Base-by-base conservation (phyloP, 768 basidiomycete species). In the Cyathus striatus region DNA sequence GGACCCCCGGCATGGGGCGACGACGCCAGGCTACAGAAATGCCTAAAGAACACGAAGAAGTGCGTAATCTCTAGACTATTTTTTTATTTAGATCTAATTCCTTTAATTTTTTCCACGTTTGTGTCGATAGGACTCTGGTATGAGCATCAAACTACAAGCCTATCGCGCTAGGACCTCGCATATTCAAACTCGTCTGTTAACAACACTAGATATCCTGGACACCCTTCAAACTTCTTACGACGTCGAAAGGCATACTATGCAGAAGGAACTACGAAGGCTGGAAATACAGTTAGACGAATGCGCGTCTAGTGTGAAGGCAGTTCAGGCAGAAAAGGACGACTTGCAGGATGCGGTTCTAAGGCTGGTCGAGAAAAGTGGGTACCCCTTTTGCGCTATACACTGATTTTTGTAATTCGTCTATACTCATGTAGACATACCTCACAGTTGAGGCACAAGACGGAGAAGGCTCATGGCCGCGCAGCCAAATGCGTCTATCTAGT, bases 291-390 rank as follows among this genome's bases (percentile, higher is more conserved):
- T 76, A n/a, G 52, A 64, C 26, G 51, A 62, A 6, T 68, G 67
- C 49, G 50, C 52, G 6, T 55, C 51, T 3, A 39, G 59, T 5
- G 60, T 69, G 3, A 60, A 55, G 24, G 48, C 47, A 2, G 55
- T 64, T 4, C 73, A 81, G 55, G 51, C 55, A 2, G 78, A 83
- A 49, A 62, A 59, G 43, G 75, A 81, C 52, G 75, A 79, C 42
- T 51, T 81, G 52, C 65, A 72, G 48, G 75, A 78, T 33, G 75
- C 71, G 5, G 75, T 83, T 1, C 49, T 67, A 38, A 57, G 69
- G 40, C 54, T 83, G 30, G 68, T 79, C n/a, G 68, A 79, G 56
- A 80, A 78, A 76, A 76, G 82, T 82, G 50, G 30, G 75, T 62
- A 16, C n/a, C n/a, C n/a, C 20, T 14, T 24, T 22, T 27, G 23